A percentile compares a stretch with the other conserved stretches of the same genome.
Evolutionary conservation across 805 yeast species (phyloP).

Genomic region (Saccharomycopsis sp.): DNA sequence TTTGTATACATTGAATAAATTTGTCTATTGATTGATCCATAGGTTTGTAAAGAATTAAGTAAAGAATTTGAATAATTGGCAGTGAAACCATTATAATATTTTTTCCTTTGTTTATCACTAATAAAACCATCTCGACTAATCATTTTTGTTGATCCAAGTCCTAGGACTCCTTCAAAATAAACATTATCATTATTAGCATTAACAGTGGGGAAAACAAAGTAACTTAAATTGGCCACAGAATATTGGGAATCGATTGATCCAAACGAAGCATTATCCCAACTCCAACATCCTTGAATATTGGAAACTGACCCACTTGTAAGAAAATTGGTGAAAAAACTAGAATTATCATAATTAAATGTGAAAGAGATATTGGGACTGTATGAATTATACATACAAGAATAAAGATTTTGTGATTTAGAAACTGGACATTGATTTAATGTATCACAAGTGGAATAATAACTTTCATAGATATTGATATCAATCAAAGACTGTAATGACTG

Average conservation of each 20-base stretch:
- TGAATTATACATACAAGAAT: conserved; percentile 13
- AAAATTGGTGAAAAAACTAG: conserved; percentile 9
- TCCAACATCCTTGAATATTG: conserved; percentile 13
- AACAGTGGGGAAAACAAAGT: conserved; percentile 12
- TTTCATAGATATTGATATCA: conserved; percentile 16
- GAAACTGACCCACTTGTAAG: conserved; percentile 8
- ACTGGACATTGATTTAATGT: conserved; percentile 9
- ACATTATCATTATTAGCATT: conserved; percentile 6
- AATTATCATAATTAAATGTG: conserved; percentile 13
- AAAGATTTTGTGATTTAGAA: conserved; percentile 12
- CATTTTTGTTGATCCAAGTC: conserved; percentile 8
- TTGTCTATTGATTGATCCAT: conserved; percentile 3
- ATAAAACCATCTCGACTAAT: conserved; percentile 1
- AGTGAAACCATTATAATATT: conserved; percentile 3
- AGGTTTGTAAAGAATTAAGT: conserved; percentile 7
- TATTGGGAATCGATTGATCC: conserved; percentile 5
- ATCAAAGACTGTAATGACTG: conserved; percentile 11
- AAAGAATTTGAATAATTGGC: conserved; percentile 3
- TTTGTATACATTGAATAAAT: conserved; percentile 14
- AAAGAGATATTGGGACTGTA: conserved; percentile 14
- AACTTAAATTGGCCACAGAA: conserved; percentile 1
- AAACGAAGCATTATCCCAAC: conserved; percentile 15
- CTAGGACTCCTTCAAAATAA: conserved; percentile 11
- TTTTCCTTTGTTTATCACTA: conserved; percentile 5
- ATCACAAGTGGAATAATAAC: conserved; percentile 13